Evolutionary conservation across 805 yeast species (phyloP), one percentile per base, ranked within the genome.

Genomic region (Saccharomycopsis fermentans): DNA sequence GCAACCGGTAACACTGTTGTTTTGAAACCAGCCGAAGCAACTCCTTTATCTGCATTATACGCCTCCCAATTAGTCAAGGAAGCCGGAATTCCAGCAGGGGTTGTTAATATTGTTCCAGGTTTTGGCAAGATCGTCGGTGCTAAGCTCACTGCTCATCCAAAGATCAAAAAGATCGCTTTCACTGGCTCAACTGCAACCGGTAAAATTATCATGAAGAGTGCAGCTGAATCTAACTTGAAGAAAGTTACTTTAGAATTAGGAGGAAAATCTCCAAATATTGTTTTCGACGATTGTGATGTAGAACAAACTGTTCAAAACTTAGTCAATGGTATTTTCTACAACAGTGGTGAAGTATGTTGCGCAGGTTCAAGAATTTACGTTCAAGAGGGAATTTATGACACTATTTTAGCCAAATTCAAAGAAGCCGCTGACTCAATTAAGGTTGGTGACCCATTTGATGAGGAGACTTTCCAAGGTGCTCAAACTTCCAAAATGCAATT

Each of bases 171-270:
- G 79, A 79, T 91, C 69, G 96, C 97, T 12, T 91, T 91, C 76
- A 91, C 97, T 59, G 97, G 97, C 65, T 90, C 97, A 40, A 91
- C 97, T 58, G 90, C 92, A 90, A 78, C 80, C 61, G 98, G 97
- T 69, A 86, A 87, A 71, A 74, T 74, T 66, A 87, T 91, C 69
- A 85, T 88, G 86, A 81, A 80, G 73, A 78, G 80, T 62, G 91
- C 96, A 62, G 89, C 96, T 63, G 83, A 81, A 62, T 80, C 88
- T 54, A 83, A 84, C 73, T 79, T 91, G 73, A 91, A 91, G 80
- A 90, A 87, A 73, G 89, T 90, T 63, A 91, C 97, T 51, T 80
- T 91, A 70, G 98, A 91, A 77, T 83, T 90, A 67, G 98, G 98
- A 70, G 98, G 98, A 70, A 91, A 91, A 77, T 90, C 97, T 36